Evolutionary conservation across 495 filamentous ascomycete species (phyloP).

Genomic region (Podospora anserina): DNA sequence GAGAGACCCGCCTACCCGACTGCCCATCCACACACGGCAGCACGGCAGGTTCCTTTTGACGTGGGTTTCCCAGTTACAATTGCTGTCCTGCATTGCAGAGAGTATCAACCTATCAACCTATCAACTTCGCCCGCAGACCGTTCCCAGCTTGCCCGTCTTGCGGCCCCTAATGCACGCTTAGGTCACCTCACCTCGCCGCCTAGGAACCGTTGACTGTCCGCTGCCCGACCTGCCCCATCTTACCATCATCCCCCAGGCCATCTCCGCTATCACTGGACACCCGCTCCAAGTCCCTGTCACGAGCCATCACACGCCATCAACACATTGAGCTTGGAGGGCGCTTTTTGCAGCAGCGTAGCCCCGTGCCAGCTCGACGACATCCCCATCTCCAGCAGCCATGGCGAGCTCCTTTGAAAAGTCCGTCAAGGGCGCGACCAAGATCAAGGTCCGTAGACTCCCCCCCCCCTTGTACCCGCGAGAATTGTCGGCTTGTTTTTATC

Average conservation of each 20-base stretch:
- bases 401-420: slow-evolving; percentile 85
- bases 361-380: not conserved
- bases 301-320: not conserved
- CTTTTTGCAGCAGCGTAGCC: not conserved
- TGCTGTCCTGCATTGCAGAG: not conserved
- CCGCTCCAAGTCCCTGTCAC: not conserved
- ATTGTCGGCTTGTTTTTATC: not conserved
- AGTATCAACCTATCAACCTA: slow-evolving; percentile 3
- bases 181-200: slow-evolving; percentile 6
- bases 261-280: not conserved
- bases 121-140: slow-evolving; percentile 12
- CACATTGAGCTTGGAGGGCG: not conserved
- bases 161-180: slow-evolving; percentile 4
- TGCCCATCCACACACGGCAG: too few relatives aligned
- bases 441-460: slow-evolving; percentile 63
- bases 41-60: slow-evolving; percentile 17
- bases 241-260: not conserved
- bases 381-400: slow-evolving; percentile 47
- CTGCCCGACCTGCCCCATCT: slow-evolving; percentile 15
- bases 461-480: not conserved
- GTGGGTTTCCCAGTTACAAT: slow-evolving; percentile 6
- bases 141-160: slow-evolving; percentile 11
- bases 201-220: slow-evolving; percentile 2
- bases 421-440: slow-evolving; percentile 89
- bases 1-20: not conserved